A percentile compares a stretch with the other conserved stretches of the same genome.
phyloP scores from a whole-genome alignment of 2,329 filamentous ascomycete species.

The Westerdykella sp. region DNA sequence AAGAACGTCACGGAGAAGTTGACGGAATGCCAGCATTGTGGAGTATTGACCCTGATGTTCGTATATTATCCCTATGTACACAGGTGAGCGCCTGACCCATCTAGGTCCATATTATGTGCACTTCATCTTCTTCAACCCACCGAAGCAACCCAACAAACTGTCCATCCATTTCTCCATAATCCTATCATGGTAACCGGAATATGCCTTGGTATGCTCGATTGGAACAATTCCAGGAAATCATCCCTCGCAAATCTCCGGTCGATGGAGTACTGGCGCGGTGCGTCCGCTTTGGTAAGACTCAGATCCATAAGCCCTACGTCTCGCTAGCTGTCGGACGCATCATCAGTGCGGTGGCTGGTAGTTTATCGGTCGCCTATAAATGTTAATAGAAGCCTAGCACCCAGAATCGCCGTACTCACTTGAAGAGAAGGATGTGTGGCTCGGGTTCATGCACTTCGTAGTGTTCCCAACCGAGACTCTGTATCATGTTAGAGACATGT shows the following conservation, averaged over 20 bases:
- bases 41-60: too few relatives aligned
- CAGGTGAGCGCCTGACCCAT: background rate
- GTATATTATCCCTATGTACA: too few relatives aligned
- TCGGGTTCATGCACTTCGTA: constrained; percentile 99
- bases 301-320: too few relatives aligned
- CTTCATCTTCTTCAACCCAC: background rate
- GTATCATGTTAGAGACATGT: constrained; percentile 7
- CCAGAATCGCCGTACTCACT: constrained; percentile 54
- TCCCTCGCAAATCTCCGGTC: too few relatives aligned
- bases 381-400: constrained; percentile 4
- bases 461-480: constrained; percentile 99
- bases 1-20: too few relatives aligned
- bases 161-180: constrained; percentile 28
- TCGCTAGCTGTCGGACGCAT: too few relatives aligned
- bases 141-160: too few relatives aligned
- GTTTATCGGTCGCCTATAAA: constrained; percentile 68
- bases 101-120: background rate
- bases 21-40: too few relatives aligned
- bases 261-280: too few relatives aligned
- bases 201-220: constrained; percentile 30
- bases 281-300: too few relatives aligned
- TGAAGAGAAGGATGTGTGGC: constrained; percentile 96
- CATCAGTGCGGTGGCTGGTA: constrained; percentile 61
- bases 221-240: constrained; percentile 22
- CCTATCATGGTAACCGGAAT: constrained; percentile 33